phyloP scores from a whole-genome alignment of 306 rosid species.

The Trichosanthes cucumerina region DNA sequence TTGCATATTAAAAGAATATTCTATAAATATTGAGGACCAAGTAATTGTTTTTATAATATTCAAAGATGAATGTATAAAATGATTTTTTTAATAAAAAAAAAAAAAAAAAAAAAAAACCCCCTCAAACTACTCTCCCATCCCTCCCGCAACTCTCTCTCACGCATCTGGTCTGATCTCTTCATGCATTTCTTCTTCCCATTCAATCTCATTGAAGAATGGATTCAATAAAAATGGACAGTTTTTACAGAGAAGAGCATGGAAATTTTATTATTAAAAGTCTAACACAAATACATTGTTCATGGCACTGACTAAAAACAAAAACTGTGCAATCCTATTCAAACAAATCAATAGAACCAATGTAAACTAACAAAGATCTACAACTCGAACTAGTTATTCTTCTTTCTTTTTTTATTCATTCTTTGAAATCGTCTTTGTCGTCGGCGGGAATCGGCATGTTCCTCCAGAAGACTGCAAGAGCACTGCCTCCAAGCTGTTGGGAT shows the following conservation, averaged over 20 bases:
- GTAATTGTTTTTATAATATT: no score
- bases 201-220: background rate
- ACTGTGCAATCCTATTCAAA: background rate
- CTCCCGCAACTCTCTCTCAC: background rate
- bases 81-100: no score
- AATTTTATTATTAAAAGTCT: background rate
- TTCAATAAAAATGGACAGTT: background rate
- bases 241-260: background rate
- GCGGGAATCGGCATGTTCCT: conserved; percentile 61
- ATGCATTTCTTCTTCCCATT: background rate
- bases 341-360: background rate
- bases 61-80: no score
- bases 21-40: no score
- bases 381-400: background rate
- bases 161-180: background rate
- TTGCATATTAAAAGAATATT: no score
- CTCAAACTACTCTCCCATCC: no score
- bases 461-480: conserved; percentile 90
- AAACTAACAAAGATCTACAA: background rate
- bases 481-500: conserved; percentile 72
- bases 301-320: background rate
- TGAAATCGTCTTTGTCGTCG: conserved; percentile 89
- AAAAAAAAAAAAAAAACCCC: no score
- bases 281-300: background rate
- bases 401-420: conserved; percentile 45